Conservation (phyloP, 805 yeast species). For the Pichia thaimueangensis region DNA sequence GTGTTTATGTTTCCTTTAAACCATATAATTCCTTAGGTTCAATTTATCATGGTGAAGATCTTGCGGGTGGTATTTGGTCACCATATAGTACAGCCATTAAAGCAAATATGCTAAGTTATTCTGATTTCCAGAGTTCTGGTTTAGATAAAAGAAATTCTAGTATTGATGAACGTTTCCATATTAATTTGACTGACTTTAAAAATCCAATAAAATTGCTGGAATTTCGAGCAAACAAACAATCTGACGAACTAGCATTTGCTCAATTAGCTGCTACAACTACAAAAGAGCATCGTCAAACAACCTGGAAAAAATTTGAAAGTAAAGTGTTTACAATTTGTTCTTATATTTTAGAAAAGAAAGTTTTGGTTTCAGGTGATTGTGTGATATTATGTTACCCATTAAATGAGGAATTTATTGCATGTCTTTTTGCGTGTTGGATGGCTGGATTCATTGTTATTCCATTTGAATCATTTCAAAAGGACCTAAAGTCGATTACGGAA, state of each 20-base stretch:
- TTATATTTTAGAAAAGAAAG: slow-evolving; percentile 61
- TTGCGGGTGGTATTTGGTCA: slow-evolving; percentile 80
- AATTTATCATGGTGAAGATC: slow-evolving; percentile 69
- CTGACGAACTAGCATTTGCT: slow-evolving; percentile 74
- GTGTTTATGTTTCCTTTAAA: slow-evolving; percentile 77
- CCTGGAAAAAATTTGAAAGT: slow-evolving; percentile 77
- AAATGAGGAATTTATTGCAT: slow-evolving; percentile 78
- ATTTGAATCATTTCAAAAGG: slow-evolving; percentile 59
- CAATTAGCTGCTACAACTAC: slow-evolving; percentile 34
- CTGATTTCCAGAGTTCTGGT: slow-evolving; percentile 74
- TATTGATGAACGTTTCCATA: slow-evolving; percentile 69
- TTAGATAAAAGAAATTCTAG: slow-evolving; percentile 72
- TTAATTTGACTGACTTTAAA: slow-evolving; percentile 62
- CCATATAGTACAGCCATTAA: slow-evolving; percentile 65
- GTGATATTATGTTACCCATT: slow-evolving; percentile 81
- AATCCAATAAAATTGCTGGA: slow-evolving; percentile 69
- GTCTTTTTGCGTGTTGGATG: slow-evolving; percentile 79
- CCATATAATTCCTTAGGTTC: slow-evolving; percentile 55
- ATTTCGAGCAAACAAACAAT: slow-evolving; percentile 66
- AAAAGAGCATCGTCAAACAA: slow-evolving; percentile 40
- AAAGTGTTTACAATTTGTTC: slow-evolving; percentile 69
- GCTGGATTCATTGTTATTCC: slow-evolving; percentile 79
- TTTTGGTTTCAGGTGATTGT: slow-evolving; percentile 58
- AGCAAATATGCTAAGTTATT: slow-evolving; percentile 48
- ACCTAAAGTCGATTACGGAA: slow-evolving; percentile 51